Evolutionary conservation across 1,284 basidiomycete genomes (phyloP), one percentile per base, ranked within the genome.

Genomic region (Tremellales sp.): DNA sequence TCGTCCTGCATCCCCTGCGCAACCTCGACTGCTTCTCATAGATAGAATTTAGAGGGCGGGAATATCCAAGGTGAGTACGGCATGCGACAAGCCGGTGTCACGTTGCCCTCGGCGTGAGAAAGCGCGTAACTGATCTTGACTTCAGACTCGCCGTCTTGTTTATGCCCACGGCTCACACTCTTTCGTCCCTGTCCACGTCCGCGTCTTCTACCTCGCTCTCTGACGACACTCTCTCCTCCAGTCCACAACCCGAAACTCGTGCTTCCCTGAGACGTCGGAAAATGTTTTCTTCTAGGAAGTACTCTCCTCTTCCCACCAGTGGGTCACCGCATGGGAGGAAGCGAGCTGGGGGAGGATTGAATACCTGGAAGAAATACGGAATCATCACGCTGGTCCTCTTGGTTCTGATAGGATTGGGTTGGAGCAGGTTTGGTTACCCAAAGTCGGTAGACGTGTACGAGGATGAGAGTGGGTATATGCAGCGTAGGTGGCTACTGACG

Each of bases 211-310:
- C 25, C 36, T 38, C 36, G 36, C 19, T 38, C n/a, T 2, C 21
- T n/a, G 25, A 24, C 36, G 22, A 19, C 19, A n/a, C n/a, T n/a
- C n/a, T n/a, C n/a, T n/a, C n/a, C n/a, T n/a, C n/a, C n/a, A n/a
- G n/a, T n/a, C n/a, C n/a, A n/a, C n/a, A n/a, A n/a, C n/a, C n/a
- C n/a, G n/a, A n/a, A n/a, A n/a, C n/a, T n/a, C n/a, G n/a, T n/a
- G n/a, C n/a, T n/a, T n/a, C n/a, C n/a, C n/a, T n/a, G n/a, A n/a
- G n/a, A n/a, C n/a, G n/a, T n/a, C n/a, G n/a, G n/a, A 39, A 39
- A 39, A 72, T 72, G 70, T 72, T 72, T 53, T 46, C 47, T 27
- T 48, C 54, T 27, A 53, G 66, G 29, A 68, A 70, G 47, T 72
- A 72, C 50, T 50, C 65, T 12, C 66, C 68, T 31, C 55, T 72